Evolutionary conservation across 2,329 filamentous ascomycete genomes (phyloP), one percentile per base, ranked within the genome.

Genomic region (Aureobasidium sp.): DNA sequence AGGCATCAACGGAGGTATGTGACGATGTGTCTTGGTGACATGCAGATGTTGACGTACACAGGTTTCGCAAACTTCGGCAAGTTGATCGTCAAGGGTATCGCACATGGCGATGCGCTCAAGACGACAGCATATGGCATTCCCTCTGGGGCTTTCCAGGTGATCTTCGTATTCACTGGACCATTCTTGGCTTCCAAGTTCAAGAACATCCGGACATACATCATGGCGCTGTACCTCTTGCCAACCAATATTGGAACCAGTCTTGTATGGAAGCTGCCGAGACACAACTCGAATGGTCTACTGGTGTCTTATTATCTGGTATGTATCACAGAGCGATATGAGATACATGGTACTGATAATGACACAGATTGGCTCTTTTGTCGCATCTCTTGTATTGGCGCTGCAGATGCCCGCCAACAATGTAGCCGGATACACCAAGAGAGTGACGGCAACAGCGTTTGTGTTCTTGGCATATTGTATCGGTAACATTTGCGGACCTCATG

Each of bases 71-170:
- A 81, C 65, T 84, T 84, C 64, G 78, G 79, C 42, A 83, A 81
- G 60, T 74, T 82, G 27, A 83, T 84, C 59, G 76, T 83, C 67
- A 82, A 82, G 61, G 76, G 78, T 1, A 70, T 81, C 2, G 76
- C 77, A 21, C 66, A 68, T 1, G 67, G 66, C 11, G 73, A 77
- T 51, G 65, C 78, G 0, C 71, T 82, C 0, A 66, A 74, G 8
- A 82, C 82, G 0, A 81, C 80, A 0, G 78, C 78, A 0, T 74
- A 81, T 3, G 82, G 81, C 0, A 84, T 85, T 36, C 82, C 82
- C 0, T 76, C 79, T 47, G 82, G 82, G 5, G 78, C 74, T 1
- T 82, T 81, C 65, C 80, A 82, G 60, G 74, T 82, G 3, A 68
- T 82, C n/a, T 82, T 75, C 64, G 78, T 85, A 39, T 75, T 84